phyloP scores from a whole-genome alignment of 2,329 filamentous ascomycete species.

The Rugonectria rugulosa region DNA sequence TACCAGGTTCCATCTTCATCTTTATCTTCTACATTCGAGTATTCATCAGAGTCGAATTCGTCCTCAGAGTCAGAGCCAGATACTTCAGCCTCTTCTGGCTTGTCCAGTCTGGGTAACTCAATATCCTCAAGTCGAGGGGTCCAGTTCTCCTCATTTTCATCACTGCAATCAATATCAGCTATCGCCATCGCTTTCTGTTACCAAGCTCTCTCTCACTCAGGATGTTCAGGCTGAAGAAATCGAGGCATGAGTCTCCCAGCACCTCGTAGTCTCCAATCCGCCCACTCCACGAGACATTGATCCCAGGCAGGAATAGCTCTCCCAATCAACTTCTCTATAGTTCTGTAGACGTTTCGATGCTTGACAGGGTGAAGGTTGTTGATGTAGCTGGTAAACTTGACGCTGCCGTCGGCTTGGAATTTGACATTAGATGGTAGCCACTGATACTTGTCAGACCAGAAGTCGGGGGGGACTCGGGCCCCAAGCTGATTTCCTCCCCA shows the following conservation, averaged over 20 bases:
- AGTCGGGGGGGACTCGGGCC: conserved; percentile 50
- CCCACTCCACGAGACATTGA: conserved; percentile 55
- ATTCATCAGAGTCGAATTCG: conserved; percentile 1
- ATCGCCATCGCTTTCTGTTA: conserved; percentile 42
- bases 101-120: conserved; percentile 8
- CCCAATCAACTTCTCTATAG: conserved; percentile 47
- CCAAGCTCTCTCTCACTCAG: conserved; percentile 29
- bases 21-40: conserved; percentile 22
- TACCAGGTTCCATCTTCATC: conserved; percentile 10
- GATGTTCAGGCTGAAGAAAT: neutral
- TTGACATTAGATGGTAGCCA: conserved; percentile 42
- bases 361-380: conserved; percentile 54
- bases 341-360: conserved; percentile 40
- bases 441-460: conserved; percentile 42
- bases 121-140: neutral
- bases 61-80: neutral
- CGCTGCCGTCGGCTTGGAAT: conserved; percentile 47
- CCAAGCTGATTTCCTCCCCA: conserved; percentile 48
- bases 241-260: conserved; percentile 23
- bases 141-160: conserved; percentile 8
- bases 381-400: conserved; percentile 53
- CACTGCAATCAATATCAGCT: neutral
- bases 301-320: conserved; percentile 52
- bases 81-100: neutral
- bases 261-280: conserved; percentile 38